Evolutionary conservation across 768 basidiomycete genomes (phyloP).

Genomic region (Trametes meyenii): DNA sequence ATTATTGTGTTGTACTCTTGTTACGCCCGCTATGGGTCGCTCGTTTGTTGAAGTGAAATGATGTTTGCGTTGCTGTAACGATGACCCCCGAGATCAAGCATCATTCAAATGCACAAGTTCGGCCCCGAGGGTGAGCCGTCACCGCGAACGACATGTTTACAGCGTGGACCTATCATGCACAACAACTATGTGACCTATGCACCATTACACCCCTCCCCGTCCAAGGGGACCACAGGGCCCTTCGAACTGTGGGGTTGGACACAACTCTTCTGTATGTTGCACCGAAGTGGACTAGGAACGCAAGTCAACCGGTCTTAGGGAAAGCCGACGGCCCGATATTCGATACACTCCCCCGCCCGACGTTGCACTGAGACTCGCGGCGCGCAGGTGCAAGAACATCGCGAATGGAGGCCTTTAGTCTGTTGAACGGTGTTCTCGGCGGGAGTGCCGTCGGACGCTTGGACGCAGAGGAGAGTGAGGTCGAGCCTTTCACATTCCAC

Average conservation of each 20-base stretch:
- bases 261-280: neutral
- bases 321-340: too few relatives aligned
- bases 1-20: constrained; percentile 18
- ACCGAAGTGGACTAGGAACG: neutral
- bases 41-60: neutral
- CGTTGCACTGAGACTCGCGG: neutral
- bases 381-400: neutral
- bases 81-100: too few relatives aligned
- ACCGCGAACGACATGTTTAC: too few relatives aligned
- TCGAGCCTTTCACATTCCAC: constrained; percentile 18
- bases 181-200: too few relatives aligned
- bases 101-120: too few relatives aligned
- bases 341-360: constrained; percentile 1
- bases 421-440: neutral
- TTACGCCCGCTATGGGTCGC: neutral
- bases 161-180: too few relatives aligned
- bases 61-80: too few relatives aligned
- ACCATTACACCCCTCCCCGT: too few relatives aligned
- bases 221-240: too few relatives aligned
- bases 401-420: neutral
- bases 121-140: too few relatives aligned
- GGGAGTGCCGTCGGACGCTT: neutral
- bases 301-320: neutral
- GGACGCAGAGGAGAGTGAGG: constrained; percentile 4
- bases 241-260: too few relatives aligned